These are phyloP conservation scores for Quercus suber DNA, from an alignment of 306 rosid genomes.

Conservation along the genomic window DNA sequence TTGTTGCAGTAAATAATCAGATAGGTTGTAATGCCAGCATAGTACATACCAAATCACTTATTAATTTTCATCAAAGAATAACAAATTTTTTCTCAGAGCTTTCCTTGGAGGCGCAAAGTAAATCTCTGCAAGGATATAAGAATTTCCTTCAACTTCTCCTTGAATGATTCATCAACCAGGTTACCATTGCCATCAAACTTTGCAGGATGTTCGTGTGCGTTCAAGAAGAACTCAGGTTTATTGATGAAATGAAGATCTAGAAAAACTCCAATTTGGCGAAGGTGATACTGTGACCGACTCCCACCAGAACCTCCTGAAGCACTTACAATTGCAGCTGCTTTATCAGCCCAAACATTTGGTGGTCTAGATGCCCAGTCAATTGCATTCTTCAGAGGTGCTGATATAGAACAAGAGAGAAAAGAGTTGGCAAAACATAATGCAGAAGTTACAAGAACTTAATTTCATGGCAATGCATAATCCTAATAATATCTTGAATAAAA, in stretches of 20 bases:
- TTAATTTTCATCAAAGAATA: background rate
- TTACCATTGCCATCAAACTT: slow-evolving; percentile 70
- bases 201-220: slow-evolving; percentile 62
- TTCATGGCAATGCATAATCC: no score
- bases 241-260: slow-evolving; percentile 90
- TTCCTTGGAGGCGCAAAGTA: slow-evolving; percentile 43
- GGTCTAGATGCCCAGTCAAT: slow-evolving; percentile 82
- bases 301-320: slow-evolving; percentile 80
- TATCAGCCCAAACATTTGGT: slow-evolving; percentile 81
- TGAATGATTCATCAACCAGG: slow-evolving; percentile 50
- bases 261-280: slow-evolving; percentile 81
- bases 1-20: background rate
- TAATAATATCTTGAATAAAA: no score
- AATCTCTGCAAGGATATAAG: slow-evolving; percentile 56
- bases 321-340: slow-evolving; percentile 84
- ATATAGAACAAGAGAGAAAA: background rate
- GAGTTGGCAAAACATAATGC: background rate
- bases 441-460: background rate
- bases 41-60: background rate
- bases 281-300: slow-evolving; percentile 69
- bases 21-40: background rate
- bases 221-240: slow-evolving; percentile 76
- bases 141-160: slow-evolving; percentile 39
- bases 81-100: background rate
- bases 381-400: slow-evolving; percentile 76